Evolutionary conservation across 176 grass and related monocot species (phyloP), one percentile per base, ranked within the genome.

Genomic region (Zizania latifolia): DNA sequence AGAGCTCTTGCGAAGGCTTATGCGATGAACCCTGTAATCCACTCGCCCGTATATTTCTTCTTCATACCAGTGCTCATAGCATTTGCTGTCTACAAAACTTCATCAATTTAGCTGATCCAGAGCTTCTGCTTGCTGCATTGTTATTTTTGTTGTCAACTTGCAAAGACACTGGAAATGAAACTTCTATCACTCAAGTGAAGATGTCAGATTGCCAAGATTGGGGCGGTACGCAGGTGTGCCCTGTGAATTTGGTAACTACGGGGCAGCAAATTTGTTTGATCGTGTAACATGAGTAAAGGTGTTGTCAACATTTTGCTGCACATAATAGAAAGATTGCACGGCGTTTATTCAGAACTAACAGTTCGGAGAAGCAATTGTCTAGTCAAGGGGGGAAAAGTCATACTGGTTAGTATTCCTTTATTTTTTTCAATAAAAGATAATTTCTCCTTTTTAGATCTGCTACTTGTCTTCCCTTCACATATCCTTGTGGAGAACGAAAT

Each of bases 1-100:
- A 94, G 86, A 77, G 89, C 86, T 74, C 84, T 98, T 76, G 89
- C 92, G 51, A 98, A 85, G 72, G 95, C 95, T 39, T 98, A 86
- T 78, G 79, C 86, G 22, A 98, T 98, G 81, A 94, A 98, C 75
- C 89, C 95, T 48, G 70, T 98, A 26, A 58, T 91, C 50, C 84
- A 98, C 59, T 86, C 88, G 17, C 91, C 89, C 30, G 64, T 92
- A 31, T 84, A 88, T 78, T 88, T 77, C 79, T 92, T 94, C 77
- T 81, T 83, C 66, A 80, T 92, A 75, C 95, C 95, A 65, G 76
- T 65, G 7, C 31, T 94, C 58, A 81, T 98, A 21, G 79, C 31
- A 26, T 88, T 92, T 74, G 38, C 91, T 68, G 62, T 89, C 32
- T 86, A 90, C 86, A 94, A 85, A 81, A 94, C 89, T 57, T 86